phyloP scores from a whole-genome alignment of 805 yeast genomes.

The Grigorovia yakushimaensis region DNA sequence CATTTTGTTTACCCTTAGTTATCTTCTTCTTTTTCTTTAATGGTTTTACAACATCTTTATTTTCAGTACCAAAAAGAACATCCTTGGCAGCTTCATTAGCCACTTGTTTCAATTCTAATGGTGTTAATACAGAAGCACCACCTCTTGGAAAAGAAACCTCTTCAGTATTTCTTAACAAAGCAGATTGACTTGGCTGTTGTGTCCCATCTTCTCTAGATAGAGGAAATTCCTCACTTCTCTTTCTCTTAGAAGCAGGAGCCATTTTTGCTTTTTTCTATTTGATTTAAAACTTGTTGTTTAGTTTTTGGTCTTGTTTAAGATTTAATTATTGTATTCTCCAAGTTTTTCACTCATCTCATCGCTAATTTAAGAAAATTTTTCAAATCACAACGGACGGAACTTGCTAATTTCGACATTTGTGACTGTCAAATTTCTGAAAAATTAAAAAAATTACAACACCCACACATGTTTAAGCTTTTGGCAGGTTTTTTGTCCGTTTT shows the following conservation, averaged over 20 bases:
- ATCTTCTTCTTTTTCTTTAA: constrained; percentile 36
- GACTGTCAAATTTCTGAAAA: not conserved
- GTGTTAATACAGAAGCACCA: constrained; percentile 76
- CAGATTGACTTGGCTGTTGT: constrained; percentile 29
- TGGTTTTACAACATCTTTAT: constrained; percentile 18
- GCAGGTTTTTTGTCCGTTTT: not conserved
- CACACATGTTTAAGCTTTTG: not conserved
- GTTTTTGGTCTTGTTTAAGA: not conserved
- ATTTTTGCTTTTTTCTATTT: constrained; percentile 2
- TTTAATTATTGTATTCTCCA: not conserved
- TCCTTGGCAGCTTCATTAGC: constrained; percentile 88
- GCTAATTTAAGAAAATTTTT: constrained; percentile 1
- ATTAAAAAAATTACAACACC: not conserved
- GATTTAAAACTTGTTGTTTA: not conserved
- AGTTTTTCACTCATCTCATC: constrained; percentile 4
- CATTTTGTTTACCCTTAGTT: constrained; percentile 20
- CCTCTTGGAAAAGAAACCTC: constrained; percentile 81
- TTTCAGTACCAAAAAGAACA: constrained; percentile 50
- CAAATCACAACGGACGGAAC: not conserved
- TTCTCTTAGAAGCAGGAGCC: constrained; percentile 34
- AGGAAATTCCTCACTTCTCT: constrained; percentile 39
- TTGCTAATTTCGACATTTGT: not conserved
- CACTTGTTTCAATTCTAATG: constrained; percentile 85
- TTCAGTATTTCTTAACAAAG: constrained; percentile 30
- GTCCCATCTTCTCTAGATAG: constrained; percentile 34